Percentiles rank a stretch among this genome's conserved stretches.
These are phyloP conservation scores for Colletotrichum salicis DNA, from an alignment of 2,329 filamentous ascomycete species.

Conservation along the genomic window DNA sequence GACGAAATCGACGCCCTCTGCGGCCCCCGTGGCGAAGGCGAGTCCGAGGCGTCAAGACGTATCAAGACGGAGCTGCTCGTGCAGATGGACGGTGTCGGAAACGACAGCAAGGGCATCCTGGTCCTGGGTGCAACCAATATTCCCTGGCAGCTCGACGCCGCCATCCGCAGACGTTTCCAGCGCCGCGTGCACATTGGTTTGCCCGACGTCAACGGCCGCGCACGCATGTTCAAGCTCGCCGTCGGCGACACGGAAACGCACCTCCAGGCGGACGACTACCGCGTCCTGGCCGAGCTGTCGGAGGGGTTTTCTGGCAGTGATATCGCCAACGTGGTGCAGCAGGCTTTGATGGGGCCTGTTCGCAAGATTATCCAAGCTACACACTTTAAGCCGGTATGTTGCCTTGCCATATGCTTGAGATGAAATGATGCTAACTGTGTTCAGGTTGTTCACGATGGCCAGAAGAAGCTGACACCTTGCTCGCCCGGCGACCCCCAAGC, in stretches of 20 bases:
- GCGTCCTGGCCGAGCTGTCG: slow-evolving; percentile 80
- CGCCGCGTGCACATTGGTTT: slow-evolving; percentile 94
- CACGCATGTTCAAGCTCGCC: slow-evolving; percentile 94
- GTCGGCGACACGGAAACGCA: slow-evolving; percentile 94
- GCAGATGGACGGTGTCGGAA: slow-evolving; percentile 98
- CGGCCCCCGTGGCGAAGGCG: slow-evolving; percentile 90
- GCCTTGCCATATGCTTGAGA: neutral
- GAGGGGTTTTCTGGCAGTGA: slow-evolving; percentile 97
- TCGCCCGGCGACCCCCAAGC: slow-evolving; percentile 89
- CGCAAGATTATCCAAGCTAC: slow-evolving; percentile 97
- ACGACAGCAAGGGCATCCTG: slow-evolving; percentile 91
- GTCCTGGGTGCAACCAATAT: slow-evolving; percentile 98
- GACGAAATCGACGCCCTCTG: slow-evolving; percentile 98
- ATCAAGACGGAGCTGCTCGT: slow-evolving; percentile 99
- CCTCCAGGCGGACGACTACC: slow-evolving; percentile 80
- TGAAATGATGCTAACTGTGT: slow-evolving; percentile 31
- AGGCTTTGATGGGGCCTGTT: slow-evolving; percentile 96
- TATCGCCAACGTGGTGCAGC: slow-evolving; percentile 94
- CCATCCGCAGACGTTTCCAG: slow-evolving; percentile 96
- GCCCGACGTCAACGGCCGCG: slow-evolving; percentile 86
- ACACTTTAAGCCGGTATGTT: slow-evolving; percentile 89
- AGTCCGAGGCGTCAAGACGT: slow-evolving; percentile 94
- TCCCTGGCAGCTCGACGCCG: slow-evolving; percentile 96
- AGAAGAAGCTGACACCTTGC: slow-evolving; percentile 83
- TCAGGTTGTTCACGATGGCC: slow-evolving; percentile 76